Conservation (phyloP, 139 green algal species). For the Ettlia oleoabundans region DNA sequence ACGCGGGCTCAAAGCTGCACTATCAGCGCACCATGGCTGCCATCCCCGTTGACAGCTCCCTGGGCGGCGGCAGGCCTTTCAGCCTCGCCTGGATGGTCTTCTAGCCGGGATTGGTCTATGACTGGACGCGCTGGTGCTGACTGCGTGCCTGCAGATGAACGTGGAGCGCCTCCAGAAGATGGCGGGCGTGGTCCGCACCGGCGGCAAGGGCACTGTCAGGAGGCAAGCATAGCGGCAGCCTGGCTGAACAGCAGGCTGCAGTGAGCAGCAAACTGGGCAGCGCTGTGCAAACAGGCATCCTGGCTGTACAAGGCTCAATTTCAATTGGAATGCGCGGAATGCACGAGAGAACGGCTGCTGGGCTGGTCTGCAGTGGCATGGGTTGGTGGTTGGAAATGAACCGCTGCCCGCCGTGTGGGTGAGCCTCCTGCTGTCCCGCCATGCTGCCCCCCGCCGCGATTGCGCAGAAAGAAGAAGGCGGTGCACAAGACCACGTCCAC, state of each 20-base stretch:
- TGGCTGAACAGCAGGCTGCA: too few relatives aligned
- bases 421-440: not conserved
- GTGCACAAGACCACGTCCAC: conserved; percentile 96
- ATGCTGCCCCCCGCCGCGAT: too few relatives aligned
- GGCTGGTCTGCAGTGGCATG: not conserved
- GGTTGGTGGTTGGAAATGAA: not conserved
- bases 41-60: not conserved
- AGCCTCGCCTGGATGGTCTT: too few relatives aligned
- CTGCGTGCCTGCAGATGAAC: conserved; percentile 81
- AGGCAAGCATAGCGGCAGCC: conserved; percentile 55
- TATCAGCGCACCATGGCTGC: too few relatives aligned
- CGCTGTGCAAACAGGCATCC: too few relatives aligned
- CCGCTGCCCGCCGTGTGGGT: not conserved
- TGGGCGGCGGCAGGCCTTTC: not conserved
- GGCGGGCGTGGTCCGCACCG: conserved; percentile 88
- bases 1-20: too few relatives aligned
- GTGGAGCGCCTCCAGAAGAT: conserved; percentile 94
- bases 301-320: too few relatives aligned
- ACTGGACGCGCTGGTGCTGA: too few relatives aligned
- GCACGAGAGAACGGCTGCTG: too few relatives aligned
- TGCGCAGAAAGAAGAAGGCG: conserved; percentile 97
- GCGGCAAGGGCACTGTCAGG: conserved; percentile 94
- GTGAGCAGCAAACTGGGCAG: too few relatives aligned
- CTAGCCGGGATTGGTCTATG: too few relatives aligned
- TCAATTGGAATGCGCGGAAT: too few relatives aligned